Evolutionary conservation across 169 alveolate species (phyloP).

Genomic region (Plasmodium sp.): DNA sequence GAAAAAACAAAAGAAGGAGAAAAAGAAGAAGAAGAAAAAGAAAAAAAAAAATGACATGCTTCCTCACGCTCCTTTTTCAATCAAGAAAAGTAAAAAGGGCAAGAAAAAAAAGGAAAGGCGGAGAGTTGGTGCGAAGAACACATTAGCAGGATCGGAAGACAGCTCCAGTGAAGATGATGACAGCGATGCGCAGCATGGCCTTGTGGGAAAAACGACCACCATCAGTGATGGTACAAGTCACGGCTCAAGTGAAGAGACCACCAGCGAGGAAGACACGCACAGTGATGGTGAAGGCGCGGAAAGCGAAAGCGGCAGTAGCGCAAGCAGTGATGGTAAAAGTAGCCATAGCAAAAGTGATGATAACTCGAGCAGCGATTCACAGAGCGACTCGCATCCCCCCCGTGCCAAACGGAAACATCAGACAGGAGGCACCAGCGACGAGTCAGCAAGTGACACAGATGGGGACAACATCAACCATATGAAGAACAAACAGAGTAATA

Average conservation of each 20-base stretch:
- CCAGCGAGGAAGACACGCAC: neutral
- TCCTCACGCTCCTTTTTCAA: neutral
- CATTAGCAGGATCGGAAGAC: neutral
- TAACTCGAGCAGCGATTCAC: neutral
- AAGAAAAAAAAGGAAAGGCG: conserved; percentile 14
- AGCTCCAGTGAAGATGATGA: neutral
- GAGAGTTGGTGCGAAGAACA: neutral
- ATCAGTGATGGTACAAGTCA: neutral
- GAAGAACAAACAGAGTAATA: conserved; percentile 6
- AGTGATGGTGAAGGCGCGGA: neutral
- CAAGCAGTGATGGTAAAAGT: neutral
- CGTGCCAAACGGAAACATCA: neutral
- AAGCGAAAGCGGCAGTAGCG: neutral
- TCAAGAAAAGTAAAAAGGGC: neutral
- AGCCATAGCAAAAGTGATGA: neutral
- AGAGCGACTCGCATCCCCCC: neutral
- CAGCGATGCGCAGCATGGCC: neutral
- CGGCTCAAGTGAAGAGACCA: neutral
- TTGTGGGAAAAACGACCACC: neutral
- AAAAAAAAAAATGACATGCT: neutral
- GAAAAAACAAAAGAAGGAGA: neutral
- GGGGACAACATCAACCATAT: neutral
- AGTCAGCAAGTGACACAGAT: neutral
- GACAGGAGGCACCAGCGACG: neutral
- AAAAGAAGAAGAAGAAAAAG: conserved; percentile 3